phyloP scores from a whole-genome alignment of 768 basidiomycete genomes.

The Auricularia auricula-judae region DNA sequence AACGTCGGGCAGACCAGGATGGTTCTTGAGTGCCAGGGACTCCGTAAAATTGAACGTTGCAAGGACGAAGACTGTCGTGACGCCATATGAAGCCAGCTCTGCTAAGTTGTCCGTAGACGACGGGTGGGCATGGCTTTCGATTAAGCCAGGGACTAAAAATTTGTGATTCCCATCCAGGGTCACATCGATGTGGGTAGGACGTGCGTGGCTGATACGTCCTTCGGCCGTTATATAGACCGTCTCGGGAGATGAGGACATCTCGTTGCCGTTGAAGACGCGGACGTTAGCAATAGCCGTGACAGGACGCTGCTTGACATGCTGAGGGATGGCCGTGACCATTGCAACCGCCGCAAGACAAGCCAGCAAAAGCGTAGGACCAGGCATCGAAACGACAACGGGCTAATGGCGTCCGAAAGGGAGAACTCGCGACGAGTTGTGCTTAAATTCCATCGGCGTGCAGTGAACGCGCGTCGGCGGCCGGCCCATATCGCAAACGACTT shows the following conservation, averaged over 20 bases:
- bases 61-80: not conserved
- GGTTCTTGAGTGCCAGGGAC: not conserved
- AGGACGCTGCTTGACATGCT: too few relatives aligned
- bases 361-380: too few relatives aligned
- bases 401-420: too few relatives aligned
- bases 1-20: not conserved
- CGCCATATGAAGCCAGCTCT: not conserved
- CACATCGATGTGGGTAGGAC: not conserved
- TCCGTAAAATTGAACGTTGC: not conserved
- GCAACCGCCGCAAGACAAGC: too few relatives aligned
- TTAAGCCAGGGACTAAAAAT: not conserved
- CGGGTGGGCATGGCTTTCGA: not conserved
- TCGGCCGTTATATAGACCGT: not conserved
- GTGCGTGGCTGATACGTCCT: not conserved
- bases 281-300: not conserved
- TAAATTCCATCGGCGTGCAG: too few relatives aligned
- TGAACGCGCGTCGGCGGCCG: too few relatives aligned
- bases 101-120: not conserved
- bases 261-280: not conserved
- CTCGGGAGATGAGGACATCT: not conserved
- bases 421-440: too few relatives aligned
- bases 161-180: not conserved
- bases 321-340: too few relatives aligned
- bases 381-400: too few relatives aligned
- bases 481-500: too few relatives aligned